Conservation (phyloP, 345 rosid genomes). For the Ricinus communis region DNA sequence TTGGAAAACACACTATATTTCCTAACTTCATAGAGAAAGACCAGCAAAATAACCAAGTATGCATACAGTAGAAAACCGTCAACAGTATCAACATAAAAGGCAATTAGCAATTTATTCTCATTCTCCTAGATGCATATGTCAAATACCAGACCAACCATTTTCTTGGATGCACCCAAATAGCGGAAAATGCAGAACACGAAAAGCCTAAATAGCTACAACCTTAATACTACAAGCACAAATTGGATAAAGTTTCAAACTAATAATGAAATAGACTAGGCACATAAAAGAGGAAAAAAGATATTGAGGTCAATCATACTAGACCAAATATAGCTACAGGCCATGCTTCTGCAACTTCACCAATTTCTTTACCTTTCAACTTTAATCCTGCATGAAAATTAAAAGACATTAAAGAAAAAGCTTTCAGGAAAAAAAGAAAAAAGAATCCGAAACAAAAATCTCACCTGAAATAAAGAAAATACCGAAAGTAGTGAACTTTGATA, state of each 20-base stretch:
- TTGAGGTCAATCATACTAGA: slow-evolving; percentile 36
- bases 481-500: slow-evolving; percentile 28
- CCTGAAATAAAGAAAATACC: slow-evolving; percentile 37
- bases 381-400: slow-evolving; percentile 12
- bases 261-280: not conserved
- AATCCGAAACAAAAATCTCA: not conserved
- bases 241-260: too few relatives aligned
- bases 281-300: not conserved
- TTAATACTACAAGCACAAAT: too few relatives aligned
- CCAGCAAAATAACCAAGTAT: not conserved
- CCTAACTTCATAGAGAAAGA: not conserved
- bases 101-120: too few relatives aligned
- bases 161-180: too few relatives aligned
- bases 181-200: too few relatives aligned
- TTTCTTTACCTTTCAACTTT: slow-evolving; percentile 29
- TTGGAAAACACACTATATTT: not conserved
- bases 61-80: too few relatives aligned
- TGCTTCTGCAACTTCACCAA: slow-evolving; percentile 20
- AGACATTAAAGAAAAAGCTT: not conserved
- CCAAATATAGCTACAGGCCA: slow-evolving; percentile 32
- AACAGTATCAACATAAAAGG: too few relatives aligned
- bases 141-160: too few relatives aligned
- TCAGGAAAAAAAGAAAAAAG: not conserved
- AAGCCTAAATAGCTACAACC: too few relatives aligned
- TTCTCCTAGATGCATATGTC: too few relatives aligned